phyloP scores from a whole-genome alignment of 1,139 yeast species.

The Suhomyces maxii region DNA sequence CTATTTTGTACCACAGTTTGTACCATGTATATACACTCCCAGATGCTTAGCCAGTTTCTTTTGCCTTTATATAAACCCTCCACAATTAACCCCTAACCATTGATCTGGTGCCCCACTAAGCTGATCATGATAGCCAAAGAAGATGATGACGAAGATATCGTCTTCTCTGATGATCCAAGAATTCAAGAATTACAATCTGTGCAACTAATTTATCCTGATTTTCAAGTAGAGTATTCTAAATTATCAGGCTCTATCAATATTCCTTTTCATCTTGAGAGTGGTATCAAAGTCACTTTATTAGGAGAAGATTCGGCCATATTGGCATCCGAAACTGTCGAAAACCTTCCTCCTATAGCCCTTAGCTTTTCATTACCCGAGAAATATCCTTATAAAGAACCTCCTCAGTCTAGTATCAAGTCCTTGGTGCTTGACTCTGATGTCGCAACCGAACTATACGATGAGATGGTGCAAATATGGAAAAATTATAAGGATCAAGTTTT shows the following conservation, averaged over 20 bases:
- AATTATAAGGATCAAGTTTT: constrained; percentile 43
- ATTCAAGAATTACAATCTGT: constrained; percentile 50
- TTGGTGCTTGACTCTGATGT: constrained; percentile 22
- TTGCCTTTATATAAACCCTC: too few relatives aligned
- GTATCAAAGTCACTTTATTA: constrained; percentile 12
- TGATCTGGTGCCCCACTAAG: too few relatives aligned
- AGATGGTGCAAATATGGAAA: constrained; percentile 35
- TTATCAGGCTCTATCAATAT: constrained; percentile 28
- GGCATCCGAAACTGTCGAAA: constrained; percentile 11
- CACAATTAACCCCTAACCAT: too few relatives aligned
- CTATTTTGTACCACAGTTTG: too few relatives aligned
- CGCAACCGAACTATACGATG: constrained; percentile 15
- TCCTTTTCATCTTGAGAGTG: constrained; percentile 25
- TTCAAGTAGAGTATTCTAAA: constrained; percentile 19
- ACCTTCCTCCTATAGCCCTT: constrained; percentile 35
- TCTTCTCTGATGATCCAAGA: constrained; percentile 21
- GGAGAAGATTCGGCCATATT: background rate
- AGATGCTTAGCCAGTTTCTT: too few relatives aligned
- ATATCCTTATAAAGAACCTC: constrained; percentile 33
- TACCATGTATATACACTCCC: too few relatives aligned
- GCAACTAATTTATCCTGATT: constrained; percentile 52
- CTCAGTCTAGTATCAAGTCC: constrained; percentile 22
- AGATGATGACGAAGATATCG: background rate
- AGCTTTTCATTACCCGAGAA: constrained; percentile 27
- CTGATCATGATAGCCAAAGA: too few relatives aligned